A percentile compares a stretch with the other conserved stretches of the same genome.
phyloP scores from a whole-genome alignment of 495 filamentous ascomycete species.

The Podospora anserina region DNA sequence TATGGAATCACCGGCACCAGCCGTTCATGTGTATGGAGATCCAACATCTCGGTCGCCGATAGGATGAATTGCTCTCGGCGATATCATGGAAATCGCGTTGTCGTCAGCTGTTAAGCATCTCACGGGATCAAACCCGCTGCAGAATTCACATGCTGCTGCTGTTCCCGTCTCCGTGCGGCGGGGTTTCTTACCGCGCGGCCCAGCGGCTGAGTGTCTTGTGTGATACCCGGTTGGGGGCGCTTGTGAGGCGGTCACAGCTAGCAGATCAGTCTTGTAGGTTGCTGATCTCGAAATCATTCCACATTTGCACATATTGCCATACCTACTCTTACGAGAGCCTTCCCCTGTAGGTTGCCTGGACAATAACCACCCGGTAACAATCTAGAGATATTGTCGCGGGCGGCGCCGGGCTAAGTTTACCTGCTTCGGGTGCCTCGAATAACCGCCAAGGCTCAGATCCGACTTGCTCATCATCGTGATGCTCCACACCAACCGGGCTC shows the following conservation, averaged over 20 bases:
- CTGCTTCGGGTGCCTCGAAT: not conserved
- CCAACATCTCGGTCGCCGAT: not conserved
- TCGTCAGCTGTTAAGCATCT: conserved; percentile 2
- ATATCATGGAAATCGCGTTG: not conserved
- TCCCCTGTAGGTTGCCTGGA: not conserved
- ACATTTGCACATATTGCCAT: not conserved
- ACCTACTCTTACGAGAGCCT: not conserved
- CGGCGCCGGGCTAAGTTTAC: not conserved
- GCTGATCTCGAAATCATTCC: not conserved
- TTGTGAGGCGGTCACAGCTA: not conserved
- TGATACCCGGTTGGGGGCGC: not conserved
- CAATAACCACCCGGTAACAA: not conserved
- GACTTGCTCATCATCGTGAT: not conserved
- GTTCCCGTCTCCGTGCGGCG: not conserved
- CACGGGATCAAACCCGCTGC: conserved; percentile 2
- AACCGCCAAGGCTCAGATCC: not conserved
- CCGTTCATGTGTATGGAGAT: not conserved
- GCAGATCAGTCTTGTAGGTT: not conserved
- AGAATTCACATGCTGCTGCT: not conserved
- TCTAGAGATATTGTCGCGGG: not conserved
- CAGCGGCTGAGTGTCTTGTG: conserved; percentile 1
- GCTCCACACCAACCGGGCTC: not conserved
- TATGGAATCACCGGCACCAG: not conserved
- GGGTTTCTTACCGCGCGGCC: conserved; percentile 6
- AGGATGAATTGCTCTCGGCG: not conserved